These are phyloP conservation scores for Boletus subcaerulescens DNA, from an alignment of 768 basidiomycete genomes.

Conservation along the genomic window DNA sequence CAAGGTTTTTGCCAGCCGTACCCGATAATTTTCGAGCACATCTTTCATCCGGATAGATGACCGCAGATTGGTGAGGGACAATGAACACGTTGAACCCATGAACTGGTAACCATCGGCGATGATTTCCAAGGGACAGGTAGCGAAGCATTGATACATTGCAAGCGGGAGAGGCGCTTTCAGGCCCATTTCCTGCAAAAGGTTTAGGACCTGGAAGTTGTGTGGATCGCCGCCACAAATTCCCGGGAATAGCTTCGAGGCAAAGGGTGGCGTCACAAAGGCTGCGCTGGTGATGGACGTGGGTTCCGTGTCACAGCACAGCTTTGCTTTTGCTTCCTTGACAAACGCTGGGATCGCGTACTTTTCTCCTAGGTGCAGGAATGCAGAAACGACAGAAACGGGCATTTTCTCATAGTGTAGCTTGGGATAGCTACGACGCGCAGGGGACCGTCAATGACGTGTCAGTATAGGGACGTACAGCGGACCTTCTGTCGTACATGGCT, in stretches of 20 bases:
- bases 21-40: not conserved
- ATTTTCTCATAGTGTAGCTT: not conserved
- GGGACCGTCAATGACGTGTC: not conserved
- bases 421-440: not conserved
- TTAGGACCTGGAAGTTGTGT: constrained; percentile 16
- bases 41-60: constrained; percentile 2
- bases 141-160: constrained; percentile 5
- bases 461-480: not conserved
- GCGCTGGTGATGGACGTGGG: not conserved
- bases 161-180: constrained; percentile 4
- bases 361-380: constrained; percentile 15
- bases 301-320: not conserved
- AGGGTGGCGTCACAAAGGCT: not conserved
- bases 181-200: constrained; percentile 6
- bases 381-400: not conserved
- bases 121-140: not conserved
- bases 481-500: constrained; percentile 19
- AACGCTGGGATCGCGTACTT: constrained; percentile 16
- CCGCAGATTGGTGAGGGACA: constrained; percentile 7
- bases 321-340: constrained; percentile 5
- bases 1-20: not conserved
- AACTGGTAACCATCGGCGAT: constrained; percentile 4
- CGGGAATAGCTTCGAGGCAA: not conserved
- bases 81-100: not conserved
- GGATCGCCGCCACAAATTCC: constrained; percentile 6